These are phyloP conservation scores for Candida germanica DNA, from an alignment of 805 yeast species.

Conservation along the genomic window DNA sequence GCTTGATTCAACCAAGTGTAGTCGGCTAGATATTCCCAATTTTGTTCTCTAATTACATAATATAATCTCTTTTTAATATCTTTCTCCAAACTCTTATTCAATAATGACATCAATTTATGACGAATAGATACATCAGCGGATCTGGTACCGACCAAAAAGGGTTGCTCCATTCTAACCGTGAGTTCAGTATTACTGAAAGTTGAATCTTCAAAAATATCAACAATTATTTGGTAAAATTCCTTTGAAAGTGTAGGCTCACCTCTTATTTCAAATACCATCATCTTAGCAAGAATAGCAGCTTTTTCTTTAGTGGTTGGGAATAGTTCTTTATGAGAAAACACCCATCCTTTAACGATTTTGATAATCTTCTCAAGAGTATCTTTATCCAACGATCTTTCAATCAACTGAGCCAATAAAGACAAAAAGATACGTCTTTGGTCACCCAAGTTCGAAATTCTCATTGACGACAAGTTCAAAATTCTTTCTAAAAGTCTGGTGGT, in stretches of 20 bases:
- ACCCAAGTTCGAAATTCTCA: conserved; percentile 81
- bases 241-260: conserved; percentile 78
- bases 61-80: conserved; percentile 76
- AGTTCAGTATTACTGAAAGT: conserved; percentile 78
- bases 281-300: conserved; percentile 87
- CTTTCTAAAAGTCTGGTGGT: conserved; percentile 74
- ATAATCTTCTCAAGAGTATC: conserved; percentile 72
- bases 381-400: conserved; percentile 83
- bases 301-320: conserved; percentile 96
- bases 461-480: conserved; percentile 71
- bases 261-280: conserved; percentile 87
- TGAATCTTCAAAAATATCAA: conserved; percentile 82
- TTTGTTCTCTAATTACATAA: conserved; percentile 90
- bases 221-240: conserved; percentile 79
- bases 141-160: conserved; percentile 91
- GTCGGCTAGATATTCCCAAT: conserved; percentile 94
- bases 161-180: conserved; percentile 93
- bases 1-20: conserved; percentile 96
- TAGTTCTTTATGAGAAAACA: conserved; percentile 73
- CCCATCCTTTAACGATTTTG: conserved; percentile 82
- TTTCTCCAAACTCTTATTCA: conserved; percentile 73
- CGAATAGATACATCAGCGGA: conserved; percentile 73
- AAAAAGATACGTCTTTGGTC: conserved; percentile 90
- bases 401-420: conserved; percentile 80
- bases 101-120: conserved; percentile 70